phyloP scores from a whole-genome alignment of 2,329 filamentous ascomycete species.

The Hirsutella minnesotensis region DNA sequence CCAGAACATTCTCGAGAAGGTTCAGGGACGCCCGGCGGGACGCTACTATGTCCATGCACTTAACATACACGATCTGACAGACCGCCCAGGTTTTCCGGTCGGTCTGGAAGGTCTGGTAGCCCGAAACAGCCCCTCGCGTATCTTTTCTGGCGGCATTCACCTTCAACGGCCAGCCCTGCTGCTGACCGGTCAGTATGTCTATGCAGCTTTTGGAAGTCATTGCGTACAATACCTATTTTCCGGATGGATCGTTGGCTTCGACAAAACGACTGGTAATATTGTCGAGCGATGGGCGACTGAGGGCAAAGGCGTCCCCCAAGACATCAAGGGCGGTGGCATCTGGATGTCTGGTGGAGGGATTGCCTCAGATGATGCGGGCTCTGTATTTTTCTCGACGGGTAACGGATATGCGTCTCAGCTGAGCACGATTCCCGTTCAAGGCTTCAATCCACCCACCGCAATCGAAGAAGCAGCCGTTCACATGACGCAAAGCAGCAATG shows the following conservation, averaged over 20 bases:
- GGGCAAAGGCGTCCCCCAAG: slow-evolving; percentile 23
- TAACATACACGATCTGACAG: slow-evolving; percentile 24
- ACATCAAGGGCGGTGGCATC: slow-evolving; percentile 29
- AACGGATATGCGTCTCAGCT: slow-evolving; percentile 29
- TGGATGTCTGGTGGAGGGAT: slow-evolving; percentile 29
- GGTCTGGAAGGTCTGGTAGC: slow-evolving; percentile 32
- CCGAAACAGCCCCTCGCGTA: slow-evolving; percentile 33
- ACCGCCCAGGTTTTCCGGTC: slow-evolving; percentile 32
- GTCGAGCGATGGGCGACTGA: slow-evolving; percentile 29
- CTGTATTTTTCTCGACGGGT: slow-evolving; percentile 25
- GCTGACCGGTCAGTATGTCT: slow-evolving; percentile 32
- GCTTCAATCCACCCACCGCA: slow-evolving; percentile 24
- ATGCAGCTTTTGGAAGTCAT: slow-evolving; percentile 41
- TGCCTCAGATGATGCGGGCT: slow-evolving; percentile 25
- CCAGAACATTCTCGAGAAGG: slow-evolving; percentile 14
- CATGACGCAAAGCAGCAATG: slow-evolving; percentile 26
- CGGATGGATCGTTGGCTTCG: slow-evolving; percentile 36
- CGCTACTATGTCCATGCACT: slow-evolving; percentile 26
- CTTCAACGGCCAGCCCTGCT: slow-evolving; percentile 38
- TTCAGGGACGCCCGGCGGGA: slow-evolving; percentile 21
- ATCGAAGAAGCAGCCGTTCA: slow-evolving; percentile 34
- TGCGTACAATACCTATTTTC: slow-evolving; percentile 46
- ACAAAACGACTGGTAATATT: slow-evolving; percentile 25
- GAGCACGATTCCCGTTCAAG: slow-evolving; percentile 23
- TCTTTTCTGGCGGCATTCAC: slow-evolving; percentile 39